phyloP scores from a whole-genome alignment of 1,139 yeast genomes.

The Citeromyces hawaiiensis region DNA sequence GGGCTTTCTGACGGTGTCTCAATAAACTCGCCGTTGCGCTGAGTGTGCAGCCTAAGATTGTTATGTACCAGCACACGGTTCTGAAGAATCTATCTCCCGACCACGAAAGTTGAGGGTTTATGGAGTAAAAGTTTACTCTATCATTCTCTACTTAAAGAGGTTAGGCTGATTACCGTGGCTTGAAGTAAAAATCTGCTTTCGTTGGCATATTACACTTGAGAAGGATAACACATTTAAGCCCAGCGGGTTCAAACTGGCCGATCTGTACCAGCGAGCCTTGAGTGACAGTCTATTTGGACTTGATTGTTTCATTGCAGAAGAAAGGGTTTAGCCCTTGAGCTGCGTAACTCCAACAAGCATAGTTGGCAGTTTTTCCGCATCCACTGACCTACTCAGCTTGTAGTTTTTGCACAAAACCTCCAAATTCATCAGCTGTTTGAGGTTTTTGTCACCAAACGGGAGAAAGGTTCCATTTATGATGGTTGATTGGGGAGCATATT shows the following conservation, averaged over 20 bases:
- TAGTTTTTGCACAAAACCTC: constrained; percentile 11
- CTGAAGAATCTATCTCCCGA: too few species aligned
- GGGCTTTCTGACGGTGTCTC: too few species aligned
- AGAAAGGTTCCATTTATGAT: constrained; percentile 19
- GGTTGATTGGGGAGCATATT: too few species aligned
- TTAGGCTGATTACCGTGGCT: too few species aligned
- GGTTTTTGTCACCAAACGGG: constrained; percentile 18
- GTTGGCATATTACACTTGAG: too few species aligned
- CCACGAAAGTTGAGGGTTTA: too few species aligned
- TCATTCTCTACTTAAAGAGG: too few species aligned
- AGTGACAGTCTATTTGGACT: constrained; percentile 86
- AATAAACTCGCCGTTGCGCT: too few species aligned
- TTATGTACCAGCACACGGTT: too few species aligned
- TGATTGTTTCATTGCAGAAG: constrained; percentile 65
- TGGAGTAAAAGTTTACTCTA: too few species aligned
- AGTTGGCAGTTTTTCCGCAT: constrained; percentile 10
- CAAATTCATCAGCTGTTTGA: constrained; percentile 18
- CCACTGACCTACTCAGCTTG: constrained; percentile 21
- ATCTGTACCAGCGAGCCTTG: constrained; percentile 63
- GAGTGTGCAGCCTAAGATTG: too few species aligned
- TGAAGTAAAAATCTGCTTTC: too few species aligned
- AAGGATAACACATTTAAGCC: constrained; percentile 64
- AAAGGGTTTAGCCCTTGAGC: constrained; percentile 17
- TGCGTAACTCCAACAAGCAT: constrained; percentile 13
- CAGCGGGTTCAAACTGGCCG: constrained; percentile 68